phyloP scores from a whole-genome alignment of 148 eudicot genomes.

The Amaranthus hypochondriacus region DNA sequence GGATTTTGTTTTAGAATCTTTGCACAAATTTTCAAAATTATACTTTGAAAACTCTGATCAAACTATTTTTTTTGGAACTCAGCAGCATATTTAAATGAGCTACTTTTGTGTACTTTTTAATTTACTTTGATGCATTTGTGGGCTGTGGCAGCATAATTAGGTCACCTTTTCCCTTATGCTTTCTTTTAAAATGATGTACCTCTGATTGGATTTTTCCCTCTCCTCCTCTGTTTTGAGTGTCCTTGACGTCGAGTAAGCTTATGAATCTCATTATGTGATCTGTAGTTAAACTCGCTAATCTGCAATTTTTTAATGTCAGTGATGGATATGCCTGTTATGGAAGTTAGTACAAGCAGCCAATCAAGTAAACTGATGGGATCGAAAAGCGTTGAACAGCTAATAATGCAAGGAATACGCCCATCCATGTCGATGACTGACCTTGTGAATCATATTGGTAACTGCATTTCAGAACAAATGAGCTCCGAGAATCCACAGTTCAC shows the following conservation, averaged over 20 bases:
- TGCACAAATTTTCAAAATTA: no score
- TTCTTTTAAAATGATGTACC: no score
- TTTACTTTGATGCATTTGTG: no score
- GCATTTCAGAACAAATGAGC: constrained; percentile 47
- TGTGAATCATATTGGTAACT: constrained; percentile 56
- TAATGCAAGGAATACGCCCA: constrained; percentile 42
- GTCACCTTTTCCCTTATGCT: no score
- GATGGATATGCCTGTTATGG: constrained; percentile 46
- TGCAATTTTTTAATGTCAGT: constrained; percentile 20
- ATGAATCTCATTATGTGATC: neutral
- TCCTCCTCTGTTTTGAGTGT: neutral
- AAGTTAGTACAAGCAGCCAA: constrained; percentile 33
- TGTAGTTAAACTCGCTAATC: neutral
- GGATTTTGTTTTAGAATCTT: no score
- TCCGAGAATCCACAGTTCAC: constrained; percentile 31
- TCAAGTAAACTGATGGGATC: constrained; percentile 15
- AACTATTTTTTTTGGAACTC: no score
- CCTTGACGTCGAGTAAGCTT: no score
- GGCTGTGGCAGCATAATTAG: no score
- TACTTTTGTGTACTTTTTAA: no score
- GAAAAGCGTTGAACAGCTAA: constrained; percentile 40
- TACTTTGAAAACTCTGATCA: no score
- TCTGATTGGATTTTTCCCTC: no score
- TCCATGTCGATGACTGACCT: constrained; percentile 73
- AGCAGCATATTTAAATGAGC: no score